phyloP scores from a whole-genome alignment of 2,329 filamentous ascomycete species.

The Colletotrichum gloeosporioides region DNA sequence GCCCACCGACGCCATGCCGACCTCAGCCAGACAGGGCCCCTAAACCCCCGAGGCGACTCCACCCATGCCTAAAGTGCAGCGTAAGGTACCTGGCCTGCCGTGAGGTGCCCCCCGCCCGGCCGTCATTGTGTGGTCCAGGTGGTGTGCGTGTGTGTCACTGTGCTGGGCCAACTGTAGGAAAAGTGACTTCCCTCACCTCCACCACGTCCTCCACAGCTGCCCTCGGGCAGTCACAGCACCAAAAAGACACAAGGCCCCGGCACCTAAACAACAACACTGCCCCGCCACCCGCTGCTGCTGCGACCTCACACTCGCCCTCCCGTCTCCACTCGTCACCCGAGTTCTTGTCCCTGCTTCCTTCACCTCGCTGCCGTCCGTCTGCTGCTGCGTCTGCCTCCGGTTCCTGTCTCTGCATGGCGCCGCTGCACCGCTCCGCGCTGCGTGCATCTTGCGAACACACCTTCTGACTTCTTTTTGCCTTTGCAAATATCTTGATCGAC shows the following conservation, averaged over 20 bases:
- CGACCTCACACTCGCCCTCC: background rate
- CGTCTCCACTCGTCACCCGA: background rate
- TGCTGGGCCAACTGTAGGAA: background rate
- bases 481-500: background rate
- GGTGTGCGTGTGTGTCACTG: background rate
- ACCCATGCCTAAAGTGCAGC: background rate
- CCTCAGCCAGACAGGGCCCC: constrained; percentile 6
- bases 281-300: background rate
- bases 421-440: constrained; percentile 9
- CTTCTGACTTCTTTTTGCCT: background rate
- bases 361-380: background rate
- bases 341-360: background rate
- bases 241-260: background rate
- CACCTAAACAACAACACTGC: background rate
- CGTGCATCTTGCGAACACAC: background rate
- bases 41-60: background rate
- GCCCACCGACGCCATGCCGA: background rate
- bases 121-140: background rate
- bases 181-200: background rate
- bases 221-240: background rate
- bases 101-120: too few relatives aligned
- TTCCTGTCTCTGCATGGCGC: constrained; percentile 3
- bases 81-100: too few relatives aligned
- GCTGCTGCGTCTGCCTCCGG: background rate
- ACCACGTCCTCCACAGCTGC: background rate